phyloP scores from a whole-genome alignment of 371 early-diverging fungal genomes.

The Sporodiniella umbellata region DNA sequence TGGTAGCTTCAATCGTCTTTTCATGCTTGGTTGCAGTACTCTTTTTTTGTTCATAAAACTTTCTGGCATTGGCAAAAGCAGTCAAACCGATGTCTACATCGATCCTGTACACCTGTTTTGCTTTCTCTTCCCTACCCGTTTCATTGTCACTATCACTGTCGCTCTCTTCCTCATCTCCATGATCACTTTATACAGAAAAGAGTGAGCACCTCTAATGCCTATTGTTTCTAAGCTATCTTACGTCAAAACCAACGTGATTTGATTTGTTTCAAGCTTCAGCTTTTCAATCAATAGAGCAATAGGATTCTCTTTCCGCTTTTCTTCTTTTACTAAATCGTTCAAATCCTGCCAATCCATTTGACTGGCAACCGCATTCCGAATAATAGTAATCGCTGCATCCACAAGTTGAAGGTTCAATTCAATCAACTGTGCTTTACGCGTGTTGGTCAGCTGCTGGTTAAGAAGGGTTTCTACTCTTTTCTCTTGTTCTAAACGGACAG shows the following conservation, averaged over 20 bases:
- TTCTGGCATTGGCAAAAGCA: slow-evolving; percentile 90
- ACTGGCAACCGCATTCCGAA: slow-evolving; percentile 83
- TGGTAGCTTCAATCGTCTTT: slow-evolving; percentile 84
- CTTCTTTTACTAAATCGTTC: slow-evolving; percentile 80
- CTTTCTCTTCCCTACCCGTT: slow-evolving; percentile 20
- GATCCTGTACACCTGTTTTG: slow-evolving; percentile 39
- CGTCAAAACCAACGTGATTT: slow-evolving; percentile 59
- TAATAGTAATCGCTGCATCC: slow-evolving; percentile 82
- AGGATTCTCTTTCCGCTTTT: slow-evolving; percentile 74
- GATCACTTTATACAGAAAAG: slow-evolving; percentile 23
- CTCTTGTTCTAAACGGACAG: slow-evolving; percentile 76
- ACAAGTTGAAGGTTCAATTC: slow-evolving; percentile 80
- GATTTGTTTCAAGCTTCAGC: slow-evolving; percentile 74
- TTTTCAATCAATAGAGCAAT: slow-evolving; percentile 73
- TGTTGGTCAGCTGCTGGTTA: slow-evolving; percentile 60
- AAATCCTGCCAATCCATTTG: slow-evolving; percentile 97
- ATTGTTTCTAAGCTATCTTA: too few species aligned
- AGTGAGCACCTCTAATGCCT: too few species aligned
- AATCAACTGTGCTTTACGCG: slow-evolving; percentile 77
- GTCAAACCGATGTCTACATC: slow-evolving; percentile 86
- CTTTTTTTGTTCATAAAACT: slow-evolving; percentile 86
- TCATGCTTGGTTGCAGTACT: slow-evolving; percentile 81
- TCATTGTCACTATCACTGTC: slow-evolving; percentile 45
- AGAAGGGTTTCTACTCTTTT: slow-evolving; percentile 75
- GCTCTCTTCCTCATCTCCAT: slow-evolving; percentile 24